Base-by-base conservation (phyloP, 176 grass and related monocot species). In the Cenchrus purpureus region DNA sequence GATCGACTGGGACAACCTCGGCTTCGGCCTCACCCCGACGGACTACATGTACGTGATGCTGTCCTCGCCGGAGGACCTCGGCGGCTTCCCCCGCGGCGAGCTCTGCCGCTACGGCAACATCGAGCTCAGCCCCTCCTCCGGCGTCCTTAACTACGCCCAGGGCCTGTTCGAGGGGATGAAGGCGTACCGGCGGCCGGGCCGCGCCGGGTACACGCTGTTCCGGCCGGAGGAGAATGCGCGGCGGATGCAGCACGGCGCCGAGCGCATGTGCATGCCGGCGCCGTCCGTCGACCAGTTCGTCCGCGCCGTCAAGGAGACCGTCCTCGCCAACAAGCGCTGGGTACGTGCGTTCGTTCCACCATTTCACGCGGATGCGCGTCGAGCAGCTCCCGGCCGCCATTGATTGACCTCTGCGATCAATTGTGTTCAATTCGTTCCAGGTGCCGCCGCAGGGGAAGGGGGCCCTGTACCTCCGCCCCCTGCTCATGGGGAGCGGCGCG, bases 251-350 rank as follows among this genome's bases (percentile, higher is more conserved):
- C 50, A 60, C 69, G 93, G 97, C 19, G 91, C 97, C 0, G 86
- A 91, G 60, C 94, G 97, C 69, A 95, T 98, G 97, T 99, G 97
- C 97, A 99, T 96, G 97, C 93, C 93, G 48, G 77, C 89, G 22
- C 97, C 91, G 28, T 84, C 97, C 0, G 84, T 94, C 5, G 88
- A 96, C 45, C 97, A 96, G 87, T 99, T 99, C 79, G 79, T 96
- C 52, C 28, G 88, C 91, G 97, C 91, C 51, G 90, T 99, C 56
- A 88, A 86, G 86, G 86, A 96, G 77, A 96, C 90, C 10, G 91
- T 99, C 53, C 87, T 96, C 59, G 93, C 97, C 75, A 99, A 99
- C 86, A 82, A 58, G 13, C 89, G 93, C 51, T 99, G 93, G 97
- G 45, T 40, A 40, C 37, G 93, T 98, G 89, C 56, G 61, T 66